Evolutionary conservation across 768 basidiomycete genomes (phyloP).

Genomic region (Boletellus emodensis): DNA sequence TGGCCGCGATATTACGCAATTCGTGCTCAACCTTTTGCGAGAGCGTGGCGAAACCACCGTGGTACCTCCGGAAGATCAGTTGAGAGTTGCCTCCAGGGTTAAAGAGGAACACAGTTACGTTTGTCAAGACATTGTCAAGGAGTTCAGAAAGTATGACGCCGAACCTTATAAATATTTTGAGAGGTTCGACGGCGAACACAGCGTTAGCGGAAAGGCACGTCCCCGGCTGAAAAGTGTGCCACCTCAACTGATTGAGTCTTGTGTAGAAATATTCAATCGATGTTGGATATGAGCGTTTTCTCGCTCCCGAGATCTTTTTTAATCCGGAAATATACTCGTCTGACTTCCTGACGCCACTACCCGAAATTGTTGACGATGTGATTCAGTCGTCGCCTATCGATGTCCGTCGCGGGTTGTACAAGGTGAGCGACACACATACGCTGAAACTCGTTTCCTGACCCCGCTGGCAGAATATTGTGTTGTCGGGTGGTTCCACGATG

Average conservation of each 20-base stretch:
- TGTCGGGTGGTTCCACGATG: conserved; percentile 98
- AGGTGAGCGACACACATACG: conserved; percentile 43
- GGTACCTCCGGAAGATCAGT: conserved; percentile 95
- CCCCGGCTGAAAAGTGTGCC: background rate
- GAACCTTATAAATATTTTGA: conserved; percentile 96
- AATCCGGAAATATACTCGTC: conserved; percentile 98
- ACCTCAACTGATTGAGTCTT: conserved; percentile 7
- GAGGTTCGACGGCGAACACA: conserved; percentile 89
- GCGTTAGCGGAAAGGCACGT: conserved; percentile 84
- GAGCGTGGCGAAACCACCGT: conserved; percentile 88
- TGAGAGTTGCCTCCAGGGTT: conserved; percentile 86
- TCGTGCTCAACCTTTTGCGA: conserved; percentile 92
- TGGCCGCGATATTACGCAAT: conserved; percentile 94
- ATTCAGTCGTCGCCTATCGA: conserved; percentile 97
- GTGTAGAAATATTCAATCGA: conserved; percentile 87
- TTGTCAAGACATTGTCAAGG: conserved; percentile 97
- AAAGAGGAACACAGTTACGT: conserved; percentile 99
- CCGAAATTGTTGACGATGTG: conserved; percentile 92
- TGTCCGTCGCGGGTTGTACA: conserved; percentile 93
- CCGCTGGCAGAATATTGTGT: conserved; percentile 80
- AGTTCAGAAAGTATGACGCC: conserved; percentile 96
- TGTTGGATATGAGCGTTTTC: conserved; percentile 97
- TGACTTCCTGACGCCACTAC: conserved; percentile 94
- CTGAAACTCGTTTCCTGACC: background rate
- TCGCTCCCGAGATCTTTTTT: conserved; percentile 99